A percentile compares a stretch with the other conserved stretches of the same genome.
Conservation (phyloP, 306 rosid species). For the Inga laurina region DNA sequence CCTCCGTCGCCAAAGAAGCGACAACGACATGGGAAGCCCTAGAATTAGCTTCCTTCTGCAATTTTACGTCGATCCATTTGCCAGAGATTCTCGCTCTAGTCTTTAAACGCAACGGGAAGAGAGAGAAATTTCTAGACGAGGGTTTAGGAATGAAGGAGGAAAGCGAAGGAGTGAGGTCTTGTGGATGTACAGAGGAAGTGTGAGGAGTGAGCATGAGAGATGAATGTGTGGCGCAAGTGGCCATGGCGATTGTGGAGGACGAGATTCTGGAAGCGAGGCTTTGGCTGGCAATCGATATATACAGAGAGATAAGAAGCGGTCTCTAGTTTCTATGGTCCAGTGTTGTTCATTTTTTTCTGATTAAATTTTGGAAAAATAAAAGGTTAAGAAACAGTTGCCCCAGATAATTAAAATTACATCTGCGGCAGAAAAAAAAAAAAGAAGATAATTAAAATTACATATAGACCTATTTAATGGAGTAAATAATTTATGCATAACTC, state of each 20-base stretch:
- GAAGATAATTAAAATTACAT: neutral
- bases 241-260: slow-evolving; percentile 34
- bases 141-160: slow-evolving; percentile 53
- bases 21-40: slow-evolving; percentile 33
- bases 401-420: neutral
- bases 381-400: neutral
- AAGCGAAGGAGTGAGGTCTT: slow-evolving; percentile 49
- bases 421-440: too few species aligned
- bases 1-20: slow-evolving; percentile 54
- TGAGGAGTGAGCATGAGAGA: slow-evolving; percentile 58
- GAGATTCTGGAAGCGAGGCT: neutral
- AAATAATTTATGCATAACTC: neutral
- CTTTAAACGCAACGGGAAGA: slow-evolving; percentile 38
- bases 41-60: slow-evolving; percentile 28
- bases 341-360: neutral
- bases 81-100: slow-evolving; percentile 22
- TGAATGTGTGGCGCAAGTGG: slow-evolving; percentile 48
- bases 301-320: neutral
- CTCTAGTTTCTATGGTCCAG: neutral
- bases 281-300: neutral
- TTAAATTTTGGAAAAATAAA: neutral
- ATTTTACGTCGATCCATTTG: slow-evolving; percentile 34
- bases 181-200: slow-evolving; percentile 49
- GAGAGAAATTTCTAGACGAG: slow-evolving; percentile 29
- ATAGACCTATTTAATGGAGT: neutral